phyloP scores from a whole-genome alignment of 2,329 filamentous ascomycete genomes.

The Monosporascus sp. region DNA sequence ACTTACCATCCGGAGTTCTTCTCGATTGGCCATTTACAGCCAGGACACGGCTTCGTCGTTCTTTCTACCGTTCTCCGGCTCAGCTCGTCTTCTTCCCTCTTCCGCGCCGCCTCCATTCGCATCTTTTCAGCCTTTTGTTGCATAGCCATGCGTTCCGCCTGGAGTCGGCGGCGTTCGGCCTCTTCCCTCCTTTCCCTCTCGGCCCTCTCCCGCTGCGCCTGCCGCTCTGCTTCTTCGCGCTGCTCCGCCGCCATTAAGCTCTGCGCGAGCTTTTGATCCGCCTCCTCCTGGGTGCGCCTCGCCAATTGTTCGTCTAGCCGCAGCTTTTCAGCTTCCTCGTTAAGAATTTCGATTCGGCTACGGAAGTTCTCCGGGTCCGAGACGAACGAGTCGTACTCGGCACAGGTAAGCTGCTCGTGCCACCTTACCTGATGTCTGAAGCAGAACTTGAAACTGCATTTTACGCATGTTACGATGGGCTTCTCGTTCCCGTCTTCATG shows the following conservation, averaged over 20 bases:
- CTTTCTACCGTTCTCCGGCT: constrained; percentile 5
- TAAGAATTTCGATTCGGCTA: constrained; percentile 23
- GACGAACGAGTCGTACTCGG: constrained; percentile 15
- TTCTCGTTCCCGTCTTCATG: constrained; percentile 26
- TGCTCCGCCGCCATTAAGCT: constrained; percentile 3
- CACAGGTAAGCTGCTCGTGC: constrained; percentile 18
- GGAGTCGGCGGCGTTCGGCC: background rate
- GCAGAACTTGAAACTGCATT: constrained; percentile 21
- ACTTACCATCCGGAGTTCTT: constrained; percentile 14
- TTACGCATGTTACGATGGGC: constrained; percentile 24
- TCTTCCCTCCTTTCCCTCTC: background rate
- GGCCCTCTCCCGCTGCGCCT: background rate
- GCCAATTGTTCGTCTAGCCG: constrained; percentile 30
- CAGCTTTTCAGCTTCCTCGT: constrained; percentile 23
- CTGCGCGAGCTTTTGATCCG: constrained; percentile 14
- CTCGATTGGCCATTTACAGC: constrained; percentile 11
- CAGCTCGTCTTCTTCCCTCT: constrained; percentile 6
- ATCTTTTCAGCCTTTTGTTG: background rate
- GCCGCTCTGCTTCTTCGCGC: background rate
- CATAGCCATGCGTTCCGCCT: background rate
- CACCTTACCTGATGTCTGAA: constrained; percentile 20
- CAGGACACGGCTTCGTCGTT: constrained; percentile 13
- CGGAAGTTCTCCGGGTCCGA: constrained; percentile 6
- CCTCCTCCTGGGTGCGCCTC: constrained; percentile 37
- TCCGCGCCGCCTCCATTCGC: constrained; percentile 1